Conservation (phyloP, 169 alveolate genomes). For the Eimeria falciformis region DNA sequence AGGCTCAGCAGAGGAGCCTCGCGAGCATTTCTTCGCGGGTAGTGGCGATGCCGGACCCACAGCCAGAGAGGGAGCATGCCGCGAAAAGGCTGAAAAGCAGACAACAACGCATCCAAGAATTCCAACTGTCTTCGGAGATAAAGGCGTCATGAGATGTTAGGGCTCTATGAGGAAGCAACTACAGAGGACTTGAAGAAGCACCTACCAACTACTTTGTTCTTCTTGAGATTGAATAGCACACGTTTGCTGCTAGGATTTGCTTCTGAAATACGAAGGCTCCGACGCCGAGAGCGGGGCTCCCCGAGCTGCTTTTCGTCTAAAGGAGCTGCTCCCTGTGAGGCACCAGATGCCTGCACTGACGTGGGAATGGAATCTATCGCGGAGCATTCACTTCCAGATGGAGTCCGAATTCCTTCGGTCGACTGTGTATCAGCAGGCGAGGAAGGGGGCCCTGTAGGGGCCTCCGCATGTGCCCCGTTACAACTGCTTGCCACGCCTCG, state of each 20-base stretch:
- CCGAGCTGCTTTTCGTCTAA: no score
- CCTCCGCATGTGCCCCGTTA: no score
- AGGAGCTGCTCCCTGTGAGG: no score
- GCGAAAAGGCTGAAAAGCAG: constrained; percentile 10
- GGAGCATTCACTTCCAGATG: no score
- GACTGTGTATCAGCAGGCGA: no score
- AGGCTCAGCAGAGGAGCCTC: background rate
- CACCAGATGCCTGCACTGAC: background rate
- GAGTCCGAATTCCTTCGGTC: no score
- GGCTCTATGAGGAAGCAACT: no score
- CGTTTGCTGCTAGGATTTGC: constrained; percentile 4
- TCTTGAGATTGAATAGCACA: constrained; percentile 22
- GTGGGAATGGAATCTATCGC: no score
- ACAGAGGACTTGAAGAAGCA: background rate
- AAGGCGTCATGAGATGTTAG: background rate
- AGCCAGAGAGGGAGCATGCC: constrained; percentile 38
- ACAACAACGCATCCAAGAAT: background rate
- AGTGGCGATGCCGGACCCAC: constrained; percentile 7
- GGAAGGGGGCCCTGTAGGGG: no score
- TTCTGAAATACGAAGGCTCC: constrained; percentile 30
- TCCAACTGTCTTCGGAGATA: background rate
- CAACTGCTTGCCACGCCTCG: no score
- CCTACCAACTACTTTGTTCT: constrained; percentile 36
- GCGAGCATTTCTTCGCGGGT: background rate
- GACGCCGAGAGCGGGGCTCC: background rate